These are phyloP conservation scores for Xylogone sp. DNA, from an alignment of 2,329 filamentous ascomycete species.

Conservation along the genomic window DNA sequence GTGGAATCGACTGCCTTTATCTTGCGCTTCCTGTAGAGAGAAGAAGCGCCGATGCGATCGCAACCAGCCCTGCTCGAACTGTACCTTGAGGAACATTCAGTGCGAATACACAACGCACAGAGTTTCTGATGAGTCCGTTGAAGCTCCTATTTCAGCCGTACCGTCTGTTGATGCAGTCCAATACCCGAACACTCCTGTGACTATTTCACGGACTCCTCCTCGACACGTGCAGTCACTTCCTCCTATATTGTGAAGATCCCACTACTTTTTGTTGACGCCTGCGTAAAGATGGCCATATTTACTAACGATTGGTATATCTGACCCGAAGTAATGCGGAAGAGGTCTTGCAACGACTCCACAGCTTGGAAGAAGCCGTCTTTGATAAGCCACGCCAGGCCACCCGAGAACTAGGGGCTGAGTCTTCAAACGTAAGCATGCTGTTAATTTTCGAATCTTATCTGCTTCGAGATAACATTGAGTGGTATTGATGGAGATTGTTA, in stretches of 20 bases:
- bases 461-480: neutral
- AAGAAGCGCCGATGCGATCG: conserved; percentile 7
- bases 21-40: conserved; percentile 3
- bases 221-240: neutral
- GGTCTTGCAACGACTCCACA: neutral
- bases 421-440: neutral
- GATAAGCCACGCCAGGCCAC: neutral
- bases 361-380: neutral
- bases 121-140: neutral
- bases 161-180: neutral
- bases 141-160: neutral
- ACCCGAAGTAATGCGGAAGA: neutral
- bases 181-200: neutral
- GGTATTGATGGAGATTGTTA: neutral
- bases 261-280: neutral
- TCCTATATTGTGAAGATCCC: neutral
- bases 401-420: neutral
- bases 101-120: conserved; percentile 4
- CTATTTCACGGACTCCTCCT: neutral
- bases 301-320: neutral
- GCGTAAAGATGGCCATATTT: neutral
- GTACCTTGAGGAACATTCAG: conserved; percentile 4
- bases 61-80: conserved; percentile 6
- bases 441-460: neutral
- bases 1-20: conserved; percentile 6